Percentiles rank a stretch among this genome's conserved stretches.
phyloP scores from a whole-genome alignment of 2,329 filamentous ascomycete genomes.

The Chrysosporium keratinophilum region DNA sequence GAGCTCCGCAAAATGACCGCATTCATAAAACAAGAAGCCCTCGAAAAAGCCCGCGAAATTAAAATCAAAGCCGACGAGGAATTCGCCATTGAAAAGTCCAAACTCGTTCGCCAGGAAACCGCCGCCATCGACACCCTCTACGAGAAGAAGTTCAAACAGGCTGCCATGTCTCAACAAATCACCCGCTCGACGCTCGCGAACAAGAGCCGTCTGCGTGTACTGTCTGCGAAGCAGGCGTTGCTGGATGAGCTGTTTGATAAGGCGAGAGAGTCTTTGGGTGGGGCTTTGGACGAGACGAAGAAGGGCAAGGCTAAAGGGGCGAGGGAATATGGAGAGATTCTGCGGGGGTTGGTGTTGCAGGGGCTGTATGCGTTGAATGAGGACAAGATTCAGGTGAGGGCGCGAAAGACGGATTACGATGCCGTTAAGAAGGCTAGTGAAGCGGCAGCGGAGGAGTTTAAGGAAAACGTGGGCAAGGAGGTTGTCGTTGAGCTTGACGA shows the following conservation, averaged over 20 bases:
- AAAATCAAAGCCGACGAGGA: conserved; percentile 98
- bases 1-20: conserved; percentile 99
- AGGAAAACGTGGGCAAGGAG: conserved; percentile 63
- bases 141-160: conserved; percentile 99
- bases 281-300: conserved; percentile 42
- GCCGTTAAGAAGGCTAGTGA: conserved; percentile 67
- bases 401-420: conserved; percentile 68
- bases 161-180: conserved; percentile 97
- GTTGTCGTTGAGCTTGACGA: conserved; percentile 64
- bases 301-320: conserved; percentile 20
- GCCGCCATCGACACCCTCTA: conserved; percentile 83
- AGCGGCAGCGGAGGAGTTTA: conserved; percentile 70
- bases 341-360: conserved; percentile 78
- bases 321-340: conserved; percentile 58
- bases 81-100: conserved; percentile 97
- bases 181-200: conserved; percentile 92
- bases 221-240: conserved; percentile 78
- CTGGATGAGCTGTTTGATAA: conserved; percentile 82
- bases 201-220: conserved; percentile 83
- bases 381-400: conserved; percentile 61
- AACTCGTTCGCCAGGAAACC: conserved; percentile 92
- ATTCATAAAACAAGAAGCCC: conserved; percentile 98
- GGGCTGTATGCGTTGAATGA: conserved; percentile 82
- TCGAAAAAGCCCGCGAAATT: conserved; percentile 95
- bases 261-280: conserved; percentile 45